A percentile compares a stretch with the other conserved stretches of the same genome.
Conservation (phyloP, 2,329 filamentous ascomycete species). For the Aureobasidium sp. region DNA sequence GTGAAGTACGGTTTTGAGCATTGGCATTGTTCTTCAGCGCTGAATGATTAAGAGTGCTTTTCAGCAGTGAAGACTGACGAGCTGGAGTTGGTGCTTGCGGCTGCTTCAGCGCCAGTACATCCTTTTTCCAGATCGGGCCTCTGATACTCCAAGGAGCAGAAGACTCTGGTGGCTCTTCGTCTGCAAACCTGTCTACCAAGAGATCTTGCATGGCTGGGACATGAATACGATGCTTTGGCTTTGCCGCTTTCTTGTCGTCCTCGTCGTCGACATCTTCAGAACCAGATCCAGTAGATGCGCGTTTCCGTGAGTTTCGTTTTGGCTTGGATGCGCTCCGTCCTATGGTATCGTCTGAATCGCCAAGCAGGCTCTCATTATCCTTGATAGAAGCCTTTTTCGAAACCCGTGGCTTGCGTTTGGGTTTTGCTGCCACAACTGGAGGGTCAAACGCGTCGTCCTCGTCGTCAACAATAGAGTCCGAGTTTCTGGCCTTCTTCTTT, state of each 20-base stretch:
- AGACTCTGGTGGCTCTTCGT: slow-evolving; percentile 37
- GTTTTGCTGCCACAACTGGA: slow-evolving; percentile 1
- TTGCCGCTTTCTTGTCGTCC: slow-evolving; percentile 22
- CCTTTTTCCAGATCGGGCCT: slow-evolving; percentile 43
- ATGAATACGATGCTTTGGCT: slow-evolving; percentile 38
- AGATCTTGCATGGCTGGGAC: slow-evolving; percentile 34
- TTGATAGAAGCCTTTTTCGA: not conserved
- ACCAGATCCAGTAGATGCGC: not conserved
- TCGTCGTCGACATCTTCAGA: slow-evolving; percentile 14
- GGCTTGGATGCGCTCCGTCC: not conserved
- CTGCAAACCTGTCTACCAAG: slow-evolving; percentile 36
- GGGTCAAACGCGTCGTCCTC: slow-evolving; percentile 15
- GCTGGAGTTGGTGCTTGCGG: not conserved
- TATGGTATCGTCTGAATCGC: slow-evolving; percentile 18
- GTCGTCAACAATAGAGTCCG: not conserved
- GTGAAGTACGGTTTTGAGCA: not conserved
- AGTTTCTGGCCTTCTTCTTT: not conserved
- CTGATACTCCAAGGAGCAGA: slow-evolving; percentile 39
- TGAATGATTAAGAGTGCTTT: not conserved
- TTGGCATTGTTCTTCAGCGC: not conserved
- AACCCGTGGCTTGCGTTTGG: slow-evolving; percentile 1
- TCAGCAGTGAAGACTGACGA: not conserved
- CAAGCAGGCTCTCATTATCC: slow-evolving; percentile 21
- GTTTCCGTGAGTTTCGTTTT: not conserved
- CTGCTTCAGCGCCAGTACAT: slow-evolving; percentile 21